Evolutionary conservation across 2,329 filamentous ascomycete species (phyloP).

Genomic region (Botrytis paeoniae): DNA sequence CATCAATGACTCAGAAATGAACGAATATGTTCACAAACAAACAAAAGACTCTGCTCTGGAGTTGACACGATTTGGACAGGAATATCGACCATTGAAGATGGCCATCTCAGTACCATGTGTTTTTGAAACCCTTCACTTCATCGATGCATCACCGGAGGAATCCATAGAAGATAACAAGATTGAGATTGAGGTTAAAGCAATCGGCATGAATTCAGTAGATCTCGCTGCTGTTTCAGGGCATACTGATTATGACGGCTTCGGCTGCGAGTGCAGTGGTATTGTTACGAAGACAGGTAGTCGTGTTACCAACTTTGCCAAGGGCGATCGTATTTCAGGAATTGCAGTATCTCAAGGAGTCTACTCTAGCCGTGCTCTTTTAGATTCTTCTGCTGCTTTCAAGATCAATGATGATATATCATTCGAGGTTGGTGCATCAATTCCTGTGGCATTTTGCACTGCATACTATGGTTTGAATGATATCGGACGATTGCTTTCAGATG

Average conservation of each 20-base stretch:
- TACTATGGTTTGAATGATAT: slow-evolving; percentile 32
- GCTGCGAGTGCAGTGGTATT: slow-evolving; percentile 40
- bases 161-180: slow-evolving; percentile 28
- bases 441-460: slow-evolving; percentile 33
- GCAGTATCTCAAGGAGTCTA: slow-evolving; percentile 29
- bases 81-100: slow-evolving; percentile 29
- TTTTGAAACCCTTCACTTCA: slow-evolving; percentile 35
- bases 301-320: slow-evolving; percentile 30
- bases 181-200: slow-evolving; percentile 36
- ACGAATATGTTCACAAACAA: slow-evolving; percentile 25
- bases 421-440: slow-evolving; percentile 31
- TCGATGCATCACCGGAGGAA: slow-evolving; percentile 25
- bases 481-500: slow-evolving; percentile 28
- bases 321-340: slow-evolving; percentile 37
- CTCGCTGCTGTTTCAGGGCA: slow-evolving; percentile 38
- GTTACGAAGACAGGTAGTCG: slow-evolving; percentile 36
- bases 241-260: slow-evolving; percentile 34
- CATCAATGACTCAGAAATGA: slow-evolving; percentile 27
- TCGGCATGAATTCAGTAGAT: slow-evolving; percentile 36
- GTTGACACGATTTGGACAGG: slow-evolving; percentile 12
- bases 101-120: slow-evolving; percentile 29
- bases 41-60: slow-evolving; percentile 14
- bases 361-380: slow-evolving; percentile 29
- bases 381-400: slow-evolving; percentile 26
- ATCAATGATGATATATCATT: slow-evolving; percentile 28